A percentile compares a stretch with the other conserved stretches of the same genome.
phyloP scores from a whole-genome alignment of 1,139 yeast genomes.

The Suhomyces atakaporum region DNA sequence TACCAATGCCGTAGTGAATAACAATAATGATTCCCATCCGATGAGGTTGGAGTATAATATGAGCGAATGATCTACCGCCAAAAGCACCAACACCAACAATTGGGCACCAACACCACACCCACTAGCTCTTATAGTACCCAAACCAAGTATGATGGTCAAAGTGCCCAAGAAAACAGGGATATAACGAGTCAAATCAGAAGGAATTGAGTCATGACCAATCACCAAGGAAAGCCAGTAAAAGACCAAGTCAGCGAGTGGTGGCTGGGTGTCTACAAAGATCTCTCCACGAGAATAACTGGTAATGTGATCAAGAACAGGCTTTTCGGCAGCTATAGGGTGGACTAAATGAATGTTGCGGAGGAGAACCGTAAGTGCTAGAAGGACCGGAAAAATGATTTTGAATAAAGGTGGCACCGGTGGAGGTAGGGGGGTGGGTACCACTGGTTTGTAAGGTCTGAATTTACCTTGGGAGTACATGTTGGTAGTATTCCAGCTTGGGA shows the following conservation, averaged over 20 bases:
- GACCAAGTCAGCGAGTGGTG: constrained; percentile 58
- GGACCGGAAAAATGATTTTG: background rate
- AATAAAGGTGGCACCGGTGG: background rate
- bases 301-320: background rate
- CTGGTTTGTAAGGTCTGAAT: constrained; percentile 5
- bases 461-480: constrained; percentile 6
- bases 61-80: constrained; percentile 56
- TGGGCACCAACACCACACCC: constrained; percentile 48
- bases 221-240: constrained; percentile 45
- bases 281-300: constrained; percentile 59
- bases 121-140: constrained; percentile 48
- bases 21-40: constrained; percentile 51
- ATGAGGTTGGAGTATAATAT: constrained; percentile 52
- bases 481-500: constrained; percentile 1
- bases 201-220: constrained; percentile 18
- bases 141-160: constrained; percentile 41
- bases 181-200: constrained; percentile 1
- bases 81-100: constrained; percentile 43
- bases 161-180: constrained; percentile 32
- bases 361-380: constrained; percentile 1
- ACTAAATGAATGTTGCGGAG: constrained; percentile 3
- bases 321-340: constrained; percentile 4
- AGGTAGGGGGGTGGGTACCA: constrained; percentile 1
- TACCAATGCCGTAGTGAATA: constrained; percentile 47
- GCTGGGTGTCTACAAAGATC: constrained; percentile 61